These are phyloP conservation scores for Colletotrichum trifolii DNA, from an alignment of 2,329 filamentous ascomycete genomes.

Conservation along the genomic window DNA sequence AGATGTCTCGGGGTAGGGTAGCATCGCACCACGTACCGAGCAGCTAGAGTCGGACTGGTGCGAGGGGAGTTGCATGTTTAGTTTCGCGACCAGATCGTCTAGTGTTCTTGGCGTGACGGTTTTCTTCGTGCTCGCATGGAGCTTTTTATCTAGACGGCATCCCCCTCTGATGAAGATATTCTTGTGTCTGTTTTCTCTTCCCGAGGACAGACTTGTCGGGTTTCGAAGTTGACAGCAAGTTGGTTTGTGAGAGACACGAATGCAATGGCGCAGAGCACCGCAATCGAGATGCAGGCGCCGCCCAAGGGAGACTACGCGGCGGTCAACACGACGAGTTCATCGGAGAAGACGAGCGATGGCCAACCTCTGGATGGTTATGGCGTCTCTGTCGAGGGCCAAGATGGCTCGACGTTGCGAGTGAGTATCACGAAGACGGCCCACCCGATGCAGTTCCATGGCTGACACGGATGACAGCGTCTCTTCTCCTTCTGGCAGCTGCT, in stretches of 20 bases:
- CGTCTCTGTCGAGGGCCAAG: slow-evolving; percentile 2
- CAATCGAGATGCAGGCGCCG: slow-evolving; percentile 20
- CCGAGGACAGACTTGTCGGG: accelerated
- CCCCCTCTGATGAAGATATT: neutral
- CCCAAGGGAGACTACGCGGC: slow-evolving; percentile 21
- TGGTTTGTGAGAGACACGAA: neutral
- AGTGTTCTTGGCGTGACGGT: slow-evolving; percentile 18
- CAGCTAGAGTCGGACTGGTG: slow-evolving; percentile 27
- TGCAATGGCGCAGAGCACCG: neutral
- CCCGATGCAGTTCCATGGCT: neutral
- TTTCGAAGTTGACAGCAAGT: no score
- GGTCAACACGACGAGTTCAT: slow-evolving; percentile 24
- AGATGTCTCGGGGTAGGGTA: slow-evolving; percentile 27
- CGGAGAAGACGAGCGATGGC: slow-evolving; percentile 19
- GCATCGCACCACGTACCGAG: slow-evolving; percentile 29
- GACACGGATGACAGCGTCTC: slow-evolving; percentile 6
- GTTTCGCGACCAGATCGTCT: slow-evolving; percentile 9
- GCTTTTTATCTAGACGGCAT: neutral
- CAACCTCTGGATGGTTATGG: neutral
- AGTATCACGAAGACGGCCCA: neutral
- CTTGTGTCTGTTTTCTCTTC: neutral
- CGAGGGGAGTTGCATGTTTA: slow-evolving; percentile 25
- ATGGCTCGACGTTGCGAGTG: slow-evolving; percentile 17
- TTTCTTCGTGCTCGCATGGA: neutral
- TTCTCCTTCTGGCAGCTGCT: slow-evolving; percentile 33